phyloP scores from a whole-genome alignment of 2,329 filamentous ascomycete species.

The Immersiporthe knoxdaviesiana region DNA sequence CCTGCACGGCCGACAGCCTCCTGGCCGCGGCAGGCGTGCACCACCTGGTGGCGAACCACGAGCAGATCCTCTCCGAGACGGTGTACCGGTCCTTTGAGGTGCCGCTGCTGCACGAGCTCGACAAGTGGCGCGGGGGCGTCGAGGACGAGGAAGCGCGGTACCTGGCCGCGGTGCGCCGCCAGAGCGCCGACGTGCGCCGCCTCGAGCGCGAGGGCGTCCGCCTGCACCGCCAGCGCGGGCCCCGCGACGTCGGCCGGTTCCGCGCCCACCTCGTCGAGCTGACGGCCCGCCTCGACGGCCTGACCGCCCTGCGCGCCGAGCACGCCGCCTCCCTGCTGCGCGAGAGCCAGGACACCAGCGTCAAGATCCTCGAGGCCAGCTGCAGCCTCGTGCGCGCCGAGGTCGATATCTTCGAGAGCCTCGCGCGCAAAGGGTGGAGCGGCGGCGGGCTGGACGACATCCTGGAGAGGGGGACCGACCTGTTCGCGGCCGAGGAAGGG shows the following conservation, averaged over 20 bases:
- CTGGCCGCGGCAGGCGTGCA: conserved; percentile 67
- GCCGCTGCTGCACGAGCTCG: conserved; percentile 69
- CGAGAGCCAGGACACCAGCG: conserved; percentile 68
- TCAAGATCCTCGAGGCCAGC: conserved; percentile 64
- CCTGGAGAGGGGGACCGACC: conserved; percentile 64
- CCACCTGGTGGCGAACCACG: conserved; percentile 70
- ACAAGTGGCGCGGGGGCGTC: conserved; percentile 65
- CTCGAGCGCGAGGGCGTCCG: conserved; percentile 68
- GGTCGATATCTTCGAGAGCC: conserved; percentile 69
- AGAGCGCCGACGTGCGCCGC: conserved; percentile 63
- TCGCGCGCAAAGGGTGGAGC: conserved; percentile 69
- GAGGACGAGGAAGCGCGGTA: conserved; percentile 68
- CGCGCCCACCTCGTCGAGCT: conserved; percentile 66
- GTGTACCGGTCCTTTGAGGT: conserved; percentile 71
- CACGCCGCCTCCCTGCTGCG: conserved; percentile 63
- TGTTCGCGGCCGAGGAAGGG: conserved; percentile 49
- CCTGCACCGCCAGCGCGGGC: conserved; percentile 60
- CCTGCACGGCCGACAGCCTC: conserved; percentile 66
- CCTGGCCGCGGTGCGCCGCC: conserved; percentile 55
- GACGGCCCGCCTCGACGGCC: conserved; percentile 63
- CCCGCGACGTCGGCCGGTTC: conserved; percentile 64
- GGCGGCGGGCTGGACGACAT: conserved; percentile 69
- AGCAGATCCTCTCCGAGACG: conserved; percentile 70
- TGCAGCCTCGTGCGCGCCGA: conserved; percentile 69
- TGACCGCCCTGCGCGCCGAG: conserved; percentile 63